These are phyloP conservation scores for Umbelopsis ramanniana DNA, from an alignment of 192 early-diverging fungal genomes.

Conservation along the genomic window DNA sequence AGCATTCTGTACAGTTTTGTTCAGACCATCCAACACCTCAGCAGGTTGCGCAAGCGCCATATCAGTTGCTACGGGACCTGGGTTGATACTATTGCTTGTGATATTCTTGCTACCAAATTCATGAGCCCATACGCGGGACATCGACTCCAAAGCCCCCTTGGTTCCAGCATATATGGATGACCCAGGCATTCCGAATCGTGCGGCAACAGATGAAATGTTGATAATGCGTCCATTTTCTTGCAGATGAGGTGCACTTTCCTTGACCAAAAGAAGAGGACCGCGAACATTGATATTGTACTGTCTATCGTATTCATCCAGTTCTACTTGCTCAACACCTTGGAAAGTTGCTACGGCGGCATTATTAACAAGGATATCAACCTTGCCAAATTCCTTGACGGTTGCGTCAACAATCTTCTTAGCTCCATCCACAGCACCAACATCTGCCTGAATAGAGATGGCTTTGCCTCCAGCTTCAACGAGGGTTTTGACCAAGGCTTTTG, in stretches of 20 bases:
- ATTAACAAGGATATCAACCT: conserved; percentile 47
- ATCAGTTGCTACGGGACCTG: conserved; percentile 80
- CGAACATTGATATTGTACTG: conserved; percentile 1
- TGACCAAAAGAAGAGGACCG: not conserved
- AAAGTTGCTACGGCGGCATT: conserved; percentile 40
- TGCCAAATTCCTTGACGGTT: conserved; percentile 29
- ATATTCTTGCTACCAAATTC: conserved; percentile 70
- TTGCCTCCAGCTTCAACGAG: not conserved
- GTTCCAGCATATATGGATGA: conserved; percentile 23
- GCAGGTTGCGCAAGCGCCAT: conserved; percentile 48
- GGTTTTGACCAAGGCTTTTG: not conserved
- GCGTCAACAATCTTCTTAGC: conserved; percentile 23
- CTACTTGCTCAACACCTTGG: not conserved
- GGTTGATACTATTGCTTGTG: conserved; percentile 76
- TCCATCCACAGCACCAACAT: conserved; percentile 3
- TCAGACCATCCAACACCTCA: not conserved
- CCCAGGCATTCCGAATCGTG: not conserved
- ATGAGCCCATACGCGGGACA: conserved; percentile 51
- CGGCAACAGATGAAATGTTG: conserved; percentile 39
- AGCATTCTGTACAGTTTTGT: not conserved
- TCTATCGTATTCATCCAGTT: not conserved
- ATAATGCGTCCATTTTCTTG: conserved; percentile 44
- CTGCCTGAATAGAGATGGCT: conserved; percentile 20
- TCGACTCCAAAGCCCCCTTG: conserved; percentile 26
- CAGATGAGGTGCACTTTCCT: conserved; percentile 33